Evolutionary conservation across 176 grass and related monocot species (phyloP).

Genomic region (Hordeum marinum): DNA sequence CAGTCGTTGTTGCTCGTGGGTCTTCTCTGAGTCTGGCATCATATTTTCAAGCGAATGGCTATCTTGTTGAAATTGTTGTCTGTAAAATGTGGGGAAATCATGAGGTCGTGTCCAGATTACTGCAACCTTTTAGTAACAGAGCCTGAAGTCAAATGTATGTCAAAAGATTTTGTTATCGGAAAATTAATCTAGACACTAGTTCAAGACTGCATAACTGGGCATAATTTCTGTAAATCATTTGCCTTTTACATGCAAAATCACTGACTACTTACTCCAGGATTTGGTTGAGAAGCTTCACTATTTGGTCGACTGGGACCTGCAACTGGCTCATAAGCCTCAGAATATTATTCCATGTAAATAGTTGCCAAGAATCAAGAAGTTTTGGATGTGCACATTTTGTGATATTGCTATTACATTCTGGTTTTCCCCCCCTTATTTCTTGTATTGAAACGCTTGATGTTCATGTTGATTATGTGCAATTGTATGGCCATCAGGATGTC

Average conservation of each 20-base stretch:
- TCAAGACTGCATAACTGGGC: not conserved
- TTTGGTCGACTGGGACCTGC: not conserved
- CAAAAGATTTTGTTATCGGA: not conserved
- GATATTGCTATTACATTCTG: not conserved
- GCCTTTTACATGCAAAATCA: not conserved
- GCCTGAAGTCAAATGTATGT: not conserved
- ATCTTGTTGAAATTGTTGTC: not conserved
- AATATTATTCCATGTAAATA: not conserved
- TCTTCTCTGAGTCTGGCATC: not conserved
- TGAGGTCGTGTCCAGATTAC: not conserved
- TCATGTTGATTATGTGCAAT: not conserved
- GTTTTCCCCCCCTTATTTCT: not conserved
- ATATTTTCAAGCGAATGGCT: not conserved
- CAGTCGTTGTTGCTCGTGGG: not conserved
- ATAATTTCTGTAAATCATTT: not conserved
- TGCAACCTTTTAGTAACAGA: not conserved
- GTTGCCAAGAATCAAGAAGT: not conserved
- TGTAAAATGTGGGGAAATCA: not conserved
- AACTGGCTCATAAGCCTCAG: not conserved
- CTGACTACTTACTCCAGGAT: not conserved
- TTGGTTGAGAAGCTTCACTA: not conserved
- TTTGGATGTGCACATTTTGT: not conserved
- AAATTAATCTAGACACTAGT: too few relatives aligned
- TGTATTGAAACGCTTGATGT: not conserved
- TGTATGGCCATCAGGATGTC: not conserved